Conservation (phyloP, 257 asterid genomes). For the Salvia miltiorrhiza region DNA sequence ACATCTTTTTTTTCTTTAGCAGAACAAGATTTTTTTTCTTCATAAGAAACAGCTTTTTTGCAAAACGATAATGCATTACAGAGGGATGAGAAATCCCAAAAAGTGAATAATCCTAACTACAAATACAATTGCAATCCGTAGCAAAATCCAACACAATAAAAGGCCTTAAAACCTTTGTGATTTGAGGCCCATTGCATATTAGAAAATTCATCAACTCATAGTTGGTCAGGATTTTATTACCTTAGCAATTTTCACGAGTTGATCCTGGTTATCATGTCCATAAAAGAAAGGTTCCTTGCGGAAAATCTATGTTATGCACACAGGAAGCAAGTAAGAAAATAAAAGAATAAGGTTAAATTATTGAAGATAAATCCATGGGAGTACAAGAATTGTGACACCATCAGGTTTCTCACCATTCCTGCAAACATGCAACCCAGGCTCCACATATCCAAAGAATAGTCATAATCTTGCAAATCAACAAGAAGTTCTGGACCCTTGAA, state of each 20-base stretch:
- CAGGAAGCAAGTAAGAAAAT: not conserved
- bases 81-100: not conserved
- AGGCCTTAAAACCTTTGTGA: not conserved
- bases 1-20: not conserved
- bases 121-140: not conserved
- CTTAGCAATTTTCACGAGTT: constrained; percentile 95
- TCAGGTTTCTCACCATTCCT: constrained; percentile 79
- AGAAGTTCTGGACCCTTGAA: constrained; percentile 58
- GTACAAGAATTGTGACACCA: not conserved
- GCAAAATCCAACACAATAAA: not conserved
- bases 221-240: constrained; percentile 28
- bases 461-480: constrained; percentile 74
- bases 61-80: not conserved
- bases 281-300: constrained; percentile 98
- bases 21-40: not conserved
- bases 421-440: constrained; percentile 94
- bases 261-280: constrained; percentile 98
- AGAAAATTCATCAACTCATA: not conserved
- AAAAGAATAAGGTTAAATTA: not conserved
- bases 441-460: constrained; percentile 74
- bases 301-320: constrained; percentile 57
- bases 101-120: not conserved
- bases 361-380: not conserved
- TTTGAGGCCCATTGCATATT: not conserved
- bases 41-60: not conserved